These are phyloP conservation scores for Limnanthes douglasii DNA, from an alignment of 345 rosid genomes.

Conservation along the genomic window DNA sequence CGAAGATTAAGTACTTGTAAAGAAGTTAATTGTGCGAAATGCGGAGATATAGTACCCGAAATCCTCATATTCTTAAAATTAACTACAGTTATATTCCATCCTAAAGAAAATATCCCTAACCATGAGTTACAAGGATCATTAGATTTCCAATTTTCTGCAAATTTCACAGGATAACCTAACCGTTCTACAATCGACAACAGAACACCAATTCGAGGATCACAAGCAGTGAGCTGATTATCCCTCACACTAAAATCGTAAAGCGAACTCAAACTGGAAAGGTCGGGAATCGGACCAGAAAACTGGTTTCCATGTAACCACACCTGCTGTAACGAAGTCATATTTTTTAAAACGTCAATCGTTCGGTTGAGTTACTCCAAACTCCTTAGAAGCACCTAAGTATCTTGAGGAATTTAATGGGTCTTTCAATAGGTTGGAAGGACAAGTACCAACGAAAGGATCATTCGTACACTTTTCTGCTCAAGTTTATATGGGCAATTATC, in stretches of 20 bases:
- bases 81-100: conserved; percentile 24
- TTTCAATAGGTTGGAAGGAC: no score
- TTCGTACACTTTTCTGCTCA: no score
- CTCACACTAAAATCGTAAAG: conserved; percentile 24
- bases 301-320: conserved; percentile 33
- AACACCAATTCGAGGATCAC: conserved; percentile 20
- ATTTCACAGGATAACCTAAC: conserved; percentile 15
- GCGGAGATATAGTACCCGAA: conserved; percentile 43
- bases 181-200: conserved; percentile 18
- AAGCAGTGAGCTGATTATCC: conserved; percentile 42
- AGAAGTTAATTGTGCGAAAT: conserved; percentile 27
- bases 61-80: conserved; percentile 34
- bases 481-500: no score
- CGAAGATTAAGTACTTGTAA: conserved; percentile 34
- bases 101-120: conserved; percentile 47
- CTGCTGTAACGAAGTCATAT: conserved; percentile 32
- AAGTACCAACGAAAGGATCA: no score
- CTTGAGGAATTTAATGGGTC: no score
- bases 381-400: no score
- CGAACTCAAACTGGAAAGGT: conserved; percentile 13
- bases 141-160: conserved; percentile 25
- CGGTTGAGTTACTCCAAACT: conserved; percentile 26
- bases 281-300: conserved; percentile 51
- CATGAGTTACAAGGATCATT: conserved; percentile 49
- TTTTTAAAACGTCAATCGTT: conserved; percentile 26